Conservation (phyloP, 139 green algal genomes). For the Yamagishiella unicocca region DNA sequence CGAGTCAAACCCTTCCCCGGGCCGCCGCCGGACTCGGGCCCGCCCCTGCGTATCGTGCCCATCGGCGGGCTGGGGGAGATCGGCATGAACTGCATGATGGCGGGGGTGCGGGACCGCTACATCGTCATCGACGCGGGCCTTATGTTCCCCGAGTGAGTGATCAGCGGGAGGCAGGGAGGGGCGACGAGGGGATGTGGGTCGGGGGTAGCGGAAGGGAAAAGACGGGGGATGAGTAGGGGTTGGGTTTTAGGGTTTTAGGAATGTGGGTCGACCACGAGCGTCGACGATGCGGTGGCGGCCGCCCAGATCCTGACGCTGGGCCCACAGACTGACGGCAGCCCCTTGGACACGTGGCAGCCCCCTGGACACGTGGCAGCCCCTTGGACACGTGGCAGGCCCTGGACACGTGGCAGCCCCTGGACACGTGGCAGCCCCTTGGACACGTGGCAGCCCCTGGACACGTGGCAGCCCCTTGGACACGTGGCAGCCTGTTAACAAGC, state of each 20-base stretch:
- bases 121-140: slow-evolving; percentile 98
- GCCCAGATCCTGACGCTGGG: no score
- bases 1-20: slow-evolving; percentile 50
- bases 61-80: slow-evolving; percentile 98
- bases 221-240: background rate
- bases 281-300: no score
- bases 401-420: no score
- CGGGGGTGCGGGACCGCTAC: slow-evolving; percentile 96
- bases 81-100: slow-evolving; percentile 99
- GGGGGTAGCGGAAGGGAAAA: background rate
- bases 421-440: no score
- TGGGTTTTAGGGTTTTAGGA: background rate
- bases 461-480: no score
- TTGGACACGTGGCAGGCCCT: no score
- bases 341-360: no score
- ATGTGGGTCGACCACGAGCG: no score
- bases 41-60: slow-evolving; percentile 94
- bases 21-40: slow-evolving; percentile 76
- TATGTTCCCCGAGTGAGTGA: slow-evolving; percentile 97
- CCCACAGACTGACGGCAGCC: no score
- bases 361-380: no score
- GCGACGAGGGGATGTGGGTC: background rate
- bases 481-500: no score
- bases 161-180: background rate
- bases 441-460: no score